A percentile compares a stretch with the other conserved stretches of the same genome.
Conservation (phyloP, 192 early-diverging fungal genomes). For the Mortierella hygrophila region DNA sequence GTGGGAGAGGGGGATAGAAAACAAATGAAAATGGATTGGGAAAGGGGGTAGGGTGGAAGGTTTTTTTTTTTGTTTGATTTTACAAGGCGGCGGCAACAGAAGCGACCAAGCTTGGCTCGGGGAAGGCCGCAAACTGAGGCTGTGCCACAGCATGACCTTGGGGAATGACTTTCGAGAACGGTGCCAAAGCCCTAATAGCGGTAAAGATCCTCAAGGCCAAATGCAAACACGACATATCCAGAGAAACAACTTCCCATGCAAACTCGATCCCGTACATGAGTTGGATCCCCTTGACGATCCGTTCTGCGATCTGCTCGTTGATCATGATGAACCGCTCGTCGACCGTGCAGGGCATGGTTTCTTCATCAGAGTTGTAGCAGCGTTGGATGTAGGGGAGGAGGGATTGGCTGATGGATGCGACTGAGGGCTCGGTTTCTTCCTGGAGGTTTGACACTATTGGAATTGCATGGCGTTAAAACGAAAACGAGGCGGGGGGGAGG, state of each 20-base stretch:
- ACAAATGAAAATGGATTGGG: background rate
- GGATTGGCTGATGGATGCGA: constrained; percentile 44
- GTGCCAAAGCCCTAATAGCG: constrained; percentile 67
- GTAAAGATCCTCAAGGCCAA: constrained; percentile 64
- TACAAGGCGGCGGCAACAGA: background rate
- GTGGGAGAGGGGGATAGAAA: background rate
- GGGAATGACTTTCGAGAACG: constrained; percentile 42
- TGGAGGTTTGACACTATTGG: constrained; percentile 26
- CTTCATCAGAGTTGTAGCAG: constrained; percentile 58
- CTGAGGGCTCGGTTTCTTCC: constrained; percentile 29
- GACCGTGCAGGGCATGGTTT: constrained; percentile 57
- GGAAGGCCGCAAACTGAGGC: background rate
- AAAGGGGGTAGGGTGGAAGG: background rate
- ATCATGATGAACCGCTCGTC: constrained; percentile 69
- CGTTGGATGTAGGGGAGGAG: constrained; percentile 62
- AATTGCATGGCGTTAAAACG: background rate
- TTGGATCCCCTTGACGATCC: constrained; percentile 87
- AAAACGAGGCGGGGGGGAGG: background rate
- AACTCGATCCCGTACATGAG: constrained; percentile 92
- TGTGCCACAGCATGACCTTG: background rate
- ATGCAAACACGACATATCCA: constrained; percentile 67
- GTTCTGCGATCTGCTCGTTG: constrained; percentile 70
- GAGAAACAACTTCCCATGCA: constrained; percentile 77
- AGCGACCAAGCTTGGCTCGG: background rate
- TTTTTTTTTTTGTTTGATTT: background rate